Percentiles rank a stretch among this genome's conserved stretches.
phyloP scores from a whole-genome alignment of 1,284 basidiomycete species.

The Ustilago sp. region DNA sequence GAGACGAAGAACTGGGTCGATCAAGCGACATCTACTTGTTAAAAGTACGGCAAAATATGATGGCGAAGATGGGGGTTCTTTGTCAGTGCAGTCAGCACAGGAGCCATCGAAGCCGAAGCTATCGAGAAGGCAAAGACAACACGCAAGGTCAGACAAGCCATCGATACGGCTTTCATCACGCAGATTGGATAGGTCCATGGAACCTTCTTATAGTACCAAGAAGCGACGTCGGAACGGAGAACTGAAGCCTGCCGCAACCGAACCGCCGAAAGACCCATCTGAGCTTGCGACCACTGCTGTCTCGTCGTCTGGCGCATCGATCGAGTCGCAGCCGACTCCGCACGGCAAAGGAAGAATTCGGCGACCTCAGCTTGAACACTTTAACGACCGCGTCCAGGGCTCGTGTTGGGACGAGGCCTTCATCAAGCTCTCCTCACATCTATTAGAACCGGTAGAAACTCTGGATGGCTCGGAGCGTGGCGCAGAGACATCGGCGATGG shows the following conservation, averaged over 20 bases:
- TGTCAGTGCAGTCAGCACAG: neutral
- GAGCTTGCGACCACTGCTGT: neutral
- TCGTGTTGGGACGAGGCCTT: slow-evolving; percentile 36
- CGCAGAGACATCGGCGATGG: neutral
- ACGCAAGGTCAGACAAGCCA: neutral
- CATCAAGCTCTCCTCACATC: neutral
- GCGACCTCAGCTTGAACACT: slow-evolving; percentile 25
- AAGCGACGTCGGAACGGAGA: neutral
- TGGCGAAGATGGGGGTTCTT: neutral
- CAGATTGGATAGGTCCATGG: neutral
- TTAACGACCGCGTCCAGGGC: slow-evolving; percentile 39
- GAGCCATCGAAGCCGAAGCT: slow-evolving; percentile 1
- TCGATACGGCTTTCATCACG: neutral
- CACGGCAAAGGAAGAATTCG: neutral
- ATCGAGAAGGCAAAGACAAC: slow-evolving; percentile 9
- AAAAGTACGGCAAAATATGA: neutral
- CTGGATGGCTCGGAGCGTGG: neutral
- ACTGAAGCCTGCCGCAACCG: neutral
- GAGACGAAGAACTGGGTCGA: slow-evolving; percentile 15
- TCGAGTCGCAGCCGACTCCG: neutral
- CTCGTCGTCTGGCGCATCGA: neutral
- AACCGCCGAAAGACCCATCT: neutral
- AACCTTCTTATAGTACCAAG: neutral
- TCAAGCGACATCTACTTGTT: slow-evolving; percentile 21
- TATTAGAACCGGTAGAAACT: neutral